A percentile compares a stretch with the other conserved stretches of the same genome.
These are phyloP conservation scores for Aureobasidium subglaciale DNA, from an alignment of 2,329 filamentous ascomycete genomes.

Conservation along the genomic window DNA sequence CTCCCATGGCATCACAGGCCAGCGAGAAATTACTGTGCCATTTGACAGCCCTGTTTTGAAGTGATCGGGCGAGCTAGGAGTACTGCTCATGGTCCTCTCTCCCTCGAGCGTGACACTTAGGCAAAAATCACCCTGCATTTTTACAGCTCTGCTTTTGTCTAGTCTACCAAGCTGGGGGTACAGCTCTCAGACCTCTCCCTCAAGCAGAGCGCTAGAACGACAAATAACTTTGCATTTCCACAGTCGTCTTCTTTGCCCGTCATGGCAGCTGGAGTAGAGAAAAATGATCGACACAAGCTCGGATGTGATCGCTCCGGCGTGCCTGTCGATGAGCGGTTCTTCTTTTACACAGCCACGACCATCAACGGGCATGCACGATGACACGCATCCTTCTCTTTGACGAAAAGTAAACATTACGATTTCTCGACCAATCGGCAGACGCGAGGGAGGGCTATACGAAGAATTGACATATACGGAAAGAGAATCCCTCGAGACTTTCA, in stretches of 20 bases:
- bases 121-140: no score
- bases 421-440: neutral
- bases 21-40: no score
- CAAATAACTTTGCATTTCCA: neutral
- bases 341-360: slow-evolving; percentile 5
- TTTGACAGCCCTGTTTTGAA: no score
- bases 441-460: neutral
- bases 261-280: neutral
- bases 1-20: no score
- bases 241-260: neutral
- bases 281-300: neutral
- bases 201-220: neutral
- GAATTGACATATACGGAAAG: neutral
- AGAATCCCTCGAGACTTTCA: neutral
- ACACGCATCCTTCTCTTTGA: neutral
- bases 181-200: neutral
- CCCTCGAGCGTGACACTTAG: no score
- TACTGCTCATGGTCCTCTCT: no score
- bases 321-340: neutral
- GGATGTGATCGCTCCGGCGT: neutral
- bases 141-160: neutral
- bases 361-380: neutral
- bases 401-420: neutral
- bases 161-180: no score
- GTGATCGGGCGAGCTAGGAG: no score